phyloP scores from a whole-genome alignment of 2,329 filamentous ascomycete genomes.

The Paecilomyces sp. region DNA sequence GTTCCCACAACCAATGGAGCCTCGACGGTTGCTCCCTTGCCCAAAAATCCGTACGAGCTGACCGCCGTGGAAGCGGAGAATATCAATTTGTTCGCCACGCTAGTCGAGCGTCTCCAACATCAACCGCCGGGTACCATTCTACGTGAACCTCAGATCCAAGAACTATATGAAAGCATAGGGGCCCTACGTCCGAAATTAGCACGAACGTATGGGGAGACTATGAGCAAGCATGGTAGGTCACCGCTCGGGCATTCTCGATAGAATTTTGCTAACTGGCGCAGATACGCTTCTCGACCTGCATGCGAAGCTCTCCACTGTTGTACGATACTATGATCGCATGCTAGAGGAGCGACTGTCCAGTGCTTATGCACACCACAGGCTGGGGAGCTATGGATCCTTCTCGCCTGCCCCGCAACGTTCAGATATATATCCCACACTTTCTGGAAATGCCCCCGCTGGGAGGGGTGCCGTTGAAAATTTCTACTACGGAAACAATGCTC shows the following conservation, averaged over 20 bases:
- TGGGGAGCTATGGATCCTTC: slow-evolving; percentile 52
- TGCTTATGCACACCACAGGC: slow-evolving; percentile 76
- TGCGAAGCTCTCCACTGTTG: slow-evolving; percentile 89
- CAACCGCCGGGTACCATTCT: slow-evolving; percentile 93
- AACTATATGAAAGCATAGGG: slow-evolving; percentile 96
- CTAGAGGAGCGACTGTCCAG: slow-evolving; percentile 89
- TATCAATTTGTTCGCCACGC: slow-evolving; percentile 88
- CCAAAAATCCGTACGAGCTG: slow-evolving; percentile 91
- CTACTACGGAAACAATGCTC: slow-evolving; percentile 61
- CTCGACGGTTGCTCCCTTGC: slow-evolving; percentile 48
- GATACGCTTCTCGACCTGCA: slow-evolving; percentile 91
- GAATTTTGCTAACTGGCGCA: slow-evolving; percentile 29
- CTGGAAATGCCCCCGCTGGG: slow-evolving; percentile 43
- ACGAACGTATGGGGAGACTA: slow-evolving; percentile 93
- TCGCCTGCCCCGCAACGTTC: slow-evolving; percentile 45
- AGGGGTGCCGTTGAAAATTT: slow-evolving; percentile 65
- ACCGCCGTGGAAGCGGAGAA: slow-evolving; percentile 93
- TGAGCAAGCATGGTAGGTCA: slow-evolving; percentile 90
- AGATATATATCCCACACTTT: slow-evolving; percentile 65
- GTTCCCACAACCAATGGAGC: slow-evolving; percentile 42
- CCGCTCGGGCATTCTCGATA: background rate
- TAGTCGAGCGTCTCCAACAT: slow-evolving; percentile 90
- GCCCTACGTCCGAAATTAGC: slow-evolving; percentile 86
- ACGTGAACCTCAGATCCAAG: slow-evolving; percentile 95
- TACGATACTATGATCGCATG: slow-evolving; percentile 97